These are phyloP conservation scores for Reutealis trisperma DNA, from an alignment of 345 rosid genomes.

Conservation along the genomic window DNA sequence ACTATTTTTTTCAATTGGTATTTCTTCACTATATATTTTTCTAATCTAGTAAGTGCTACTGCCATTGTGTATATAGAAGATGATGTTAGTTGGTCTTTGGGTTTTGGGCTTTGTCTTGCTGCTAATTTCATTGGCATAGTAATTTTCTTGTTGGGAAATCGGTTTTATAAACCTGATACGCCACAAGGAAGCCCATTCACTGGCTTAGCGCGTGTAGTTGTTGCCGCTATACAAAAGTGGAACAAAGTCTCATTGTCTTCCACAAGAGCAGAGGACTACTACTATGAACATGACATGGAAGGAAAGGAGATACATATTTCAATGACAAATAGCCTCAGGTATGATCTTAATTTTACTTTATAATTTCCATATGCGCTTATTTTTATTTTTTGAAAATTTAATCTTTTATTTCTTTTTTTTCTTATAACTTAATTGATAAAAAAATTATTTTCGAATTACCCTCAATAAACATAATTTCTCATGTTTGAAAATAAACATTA, in stretches of 20 bases:
- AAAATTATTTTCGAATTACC: too few species aligned
- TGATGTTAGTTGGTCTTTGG: slow-evolving; percentile 51
- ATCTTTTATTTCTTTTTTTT: too few species aligned
- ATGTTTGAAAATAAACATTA: too few species aligned
- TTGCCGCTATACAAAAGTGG: slow-evolving; percentile 42
- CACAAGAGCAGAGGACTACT: slow-evolving; percentile 34
- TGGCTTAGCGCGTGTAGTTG: slow-evolving; percentile 44
- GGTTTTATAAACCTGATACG: slow-evolving; percentile 34
- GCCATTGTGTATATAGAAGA: slow-evolving; percentile 46
- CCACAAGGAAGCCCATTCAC: slow-evolving; percentile 52
- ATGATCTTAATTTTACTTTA: neutral
- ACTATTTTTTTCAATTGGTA: slow-evolving; percentile 55
- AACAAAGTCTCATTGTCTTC: slow-evolving; percentile 26
- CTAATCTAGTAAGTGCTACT: slow-evolving; percentile 24
- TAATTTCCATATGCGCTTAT: too few species aligned
- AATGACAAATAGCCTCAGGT: slow-evolving; percentile 43
- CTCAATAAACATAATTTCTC: too few species aligned
- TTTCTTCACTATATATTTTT: slow-evolving; percentile 32
- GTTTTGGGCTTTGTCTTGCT: slow-evolving; percentile 42
- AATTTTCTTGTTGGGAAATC: slow-evolving; percentile 42
- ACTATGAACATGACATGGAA: slow-evolving; percentile 3
- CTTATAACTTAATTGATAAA: too few species aligned
- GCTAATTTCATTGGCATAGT: slow-evolving; percentile 35
- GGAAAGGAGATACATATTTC: neutral
- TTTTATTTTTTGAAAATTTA: neutral